Conservation (phyloP, 805 yeast species). For the Candida xyloterini region DNA sequence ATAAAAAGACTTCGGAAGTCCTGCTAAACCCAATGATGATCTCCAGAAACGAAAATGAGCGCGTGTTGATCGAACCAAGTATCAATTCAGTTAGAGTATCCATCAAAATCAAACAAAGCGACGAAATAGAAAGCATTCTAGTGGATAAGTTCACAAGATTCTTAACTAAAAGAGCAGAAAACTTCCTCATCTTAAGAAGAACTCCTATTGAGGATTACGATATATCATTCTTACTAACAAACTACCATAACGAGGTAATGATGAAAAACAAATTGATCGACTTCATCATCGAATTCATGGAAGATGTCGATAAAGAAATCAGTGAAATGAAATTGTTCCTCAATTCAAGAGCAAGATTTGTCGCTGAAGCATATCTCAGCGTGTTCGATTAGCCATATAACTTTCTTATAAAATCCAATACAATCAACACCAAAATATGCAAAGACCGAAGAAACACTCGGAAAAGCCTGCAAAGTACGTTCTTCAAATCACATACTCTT, state of each 20-base stretch:
- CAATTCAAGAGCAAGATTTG: conserved; percentile 96
- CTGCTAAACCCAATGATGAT: conserved; percentile 84
- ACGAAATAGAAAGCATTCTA: conserved; percentile 90
- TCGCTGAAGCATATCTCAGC: conserved; percentile 92
- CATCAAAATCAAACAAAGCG: conserved; percentile 93
- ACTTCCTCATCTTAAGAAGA: conserved; percentile 87
- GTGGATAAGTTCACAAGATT: conserved; percentile 95
- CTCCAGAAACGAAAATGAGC: conserved; percentile 90
- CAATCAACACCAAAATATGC: conserved; percentile 16
- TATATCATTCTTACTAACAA: conserved; percentile 88
- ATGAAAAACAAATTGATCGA: conserved; percentile 93
- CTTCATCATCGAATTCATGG: conserved; percentile 97
- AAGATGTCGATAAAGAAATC: conserved; percentile 97
- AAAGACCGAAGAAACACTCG: conserved; percentile 14
- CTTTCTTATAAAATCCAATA: conserved; percentile 15
- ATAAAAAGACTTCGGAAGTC: conserved; percentile 75
- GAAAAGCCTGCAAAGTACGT: conserved; percentile 32
- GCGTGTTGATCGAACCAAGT: conserved; percentile 88
- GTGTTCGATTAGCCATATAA: conserved; percentile 62
- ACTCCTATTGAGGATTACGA: conserved; percentile 89
- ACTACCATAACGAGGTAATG: conserved; percentile 94
- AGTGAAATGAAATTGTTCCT: conserved; percentile 96
- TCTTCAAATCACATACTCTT: conserved; percentile 14
- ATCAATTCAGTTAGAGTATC: conserved; percentile 90
- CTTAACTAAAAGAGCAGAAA: conserved; percentile 92